A percentile compares a stretch with the other conserved stretches of the same genome.
phyloP scores from a whole-genome alignment of 352 stramenopile genomes.

The Globisporangium parvum region DNA sequence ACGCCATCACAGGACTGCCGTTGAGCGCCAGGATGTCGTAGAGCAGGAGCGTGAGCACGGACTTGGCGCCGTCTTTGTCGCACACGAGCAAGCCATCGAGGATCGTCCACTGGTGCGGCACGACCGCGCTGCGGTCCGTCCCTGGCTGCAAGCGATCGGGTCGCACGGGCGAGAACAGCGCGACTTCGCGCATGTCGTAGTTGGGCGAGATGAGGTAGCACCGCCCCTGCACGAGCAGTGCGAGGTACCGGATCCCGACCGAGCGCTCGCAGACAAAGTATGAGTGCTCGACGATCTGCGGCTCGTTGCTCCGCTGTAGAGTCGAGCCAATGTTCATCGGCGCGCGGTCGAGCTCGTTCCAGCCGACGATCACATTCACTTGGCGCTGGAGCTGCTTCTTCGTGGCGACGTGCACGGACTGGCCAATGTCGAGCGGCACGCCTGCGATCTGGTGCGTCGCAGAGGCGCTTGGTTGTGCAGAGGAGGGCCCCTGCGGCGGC shows the following conservation, averaged over 20 bases:
- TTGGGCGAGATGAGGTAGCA: constrained; percentile 83
- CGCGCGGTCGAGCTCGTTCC: constrained; percentile 68
- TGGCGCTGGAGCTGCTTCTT: constrained; percentile 81
- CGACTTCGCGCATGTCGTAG: constrained; percentile 78
- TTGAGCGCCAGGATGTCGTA: constrained; percentile 86
- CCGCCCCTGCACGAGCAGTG: constrained; percentile 64
- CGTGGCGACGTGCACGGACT: constrained; percentile 53
- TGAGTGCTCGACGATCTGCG: constrained; percentile 70
- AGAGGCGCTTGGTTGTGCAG: constrained; percentile 7
- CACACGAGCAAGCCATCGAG: constrained; percentile 78
- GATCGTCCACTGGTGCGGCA: constrained; percentile 86
- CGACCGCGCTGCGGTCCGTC: constrained; percentile 60
- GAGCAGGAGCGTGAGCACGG: constrained; percentile 67
- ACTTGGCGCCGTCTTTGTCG: constrained; percentile 71
- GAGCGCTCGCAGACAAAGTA: constrained; percentile 85
- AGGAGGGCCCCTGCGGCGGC: neutral
- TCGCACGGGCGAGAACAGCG: constrained; percentile 71
- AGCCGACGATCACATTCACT: constrained; percentile 78
- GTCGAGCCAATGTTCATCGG: constrained; percentile 67
- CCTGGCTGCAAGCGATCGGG: constrained; percentile 70
- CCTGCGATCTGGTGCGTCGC: constrained; percentile 26
- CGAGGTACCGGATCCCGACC: constrained; percentile 71
- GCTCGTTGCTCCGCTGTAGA: constrained; percentile 67
- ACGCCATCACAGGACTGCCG: constrained; percentile 73
- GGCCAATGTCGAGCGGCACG: constrained; percentile 60